Evolutionary conservation across 1,139 yeast genomes (phyloP), one percentile per base, ranked within the genome.

Genomic region (Lodderomyces beijingensis): DNA sequence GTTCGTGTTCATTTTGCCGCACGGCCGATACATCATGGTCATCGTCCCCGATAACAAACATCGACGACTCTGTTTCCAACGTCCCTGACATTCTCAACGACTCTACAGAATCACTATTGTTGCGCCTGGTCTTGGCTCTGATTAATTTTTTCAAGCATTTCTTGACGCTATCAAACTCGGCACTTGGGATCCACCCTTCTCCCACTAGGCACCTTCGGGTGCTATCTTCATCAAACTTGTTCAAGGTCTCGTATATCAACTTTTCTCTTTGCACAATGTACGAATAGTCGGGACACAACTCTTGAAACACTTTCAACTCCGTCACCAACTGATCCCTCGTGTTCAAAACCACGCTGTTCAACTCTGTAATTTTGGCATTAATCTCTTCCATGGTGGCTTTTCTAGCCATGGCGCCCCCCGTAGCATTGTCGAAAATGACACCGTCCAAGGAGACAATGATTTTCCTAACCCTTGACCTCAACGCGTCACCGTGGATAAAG

Each of bases 131-230:
- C 38, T 51, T 58, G 6, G 47, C 49, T 25, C 57, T 44, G 8
- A 62, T 48, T 30, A 62, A 45, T 20, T 41, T 46, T 28, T 43
- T 51, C 33, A 63, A 50, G 4, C 59, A 49, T 17, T 36, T 48
- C 20, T 59, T 54, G 16, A 60, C 47, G 15, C 40, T 43, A 6
- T 36, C 40, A 32, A 55, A 49, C 34, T 65, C 69, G 12, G 47
- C 41, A 19, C 45, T 48, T 1, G 95, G 95, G 23, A 88, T 73
- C 98, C 98, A 91, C 20, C 97, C 99, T 65, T 91, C 98, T n/a
- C 95, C 97, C 39, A 91, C 87, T 36, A 91, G 65, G 40, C 94
- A 84, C 48, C 91, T 76, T 58, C 97, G 74, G 24, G 87, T 78
- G 38, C 79, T 77, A 54, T 89, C 96, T 54, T 79, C 86, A 51